Conservation (phyloP, 352 stramenopile genomes). For the Phytophthora pinifolia region DNA sequence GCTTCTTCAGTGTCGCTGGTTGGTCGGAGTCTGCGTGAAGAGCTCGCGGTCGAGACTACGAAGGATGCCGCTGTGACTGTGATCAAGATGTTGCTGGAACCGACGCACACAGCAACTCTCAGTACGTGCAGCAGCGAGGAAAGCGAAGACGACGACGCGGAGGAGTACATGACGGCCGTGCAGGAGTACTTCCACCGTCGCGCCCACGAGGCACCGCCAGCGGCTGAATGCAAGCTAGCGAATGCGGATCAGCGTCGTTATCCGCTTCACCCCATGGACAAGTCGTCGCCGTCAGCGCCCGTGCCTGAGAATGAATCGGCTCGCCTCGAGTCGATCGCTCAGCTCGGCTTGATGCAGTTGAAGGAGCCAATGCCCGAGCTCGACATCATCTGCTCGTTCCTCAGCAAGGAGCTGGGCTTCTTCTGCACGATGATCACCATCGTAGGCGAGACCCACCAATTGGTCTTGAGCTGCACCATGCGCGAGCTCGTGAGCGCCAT, state of each 20-base stretch:
- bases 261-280: constrained; percentile 30
- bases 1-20: neutral
- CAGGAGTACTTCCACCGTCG: constrained; percentile 36
- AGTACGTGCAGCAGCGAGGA: constrained; percentile 1
- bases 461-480: constrained; percentile 50
- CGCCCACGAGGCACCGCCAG: constrained; percentile 17
- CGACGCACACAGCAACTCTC: neutral
- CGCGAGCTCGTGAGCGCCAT: constrained; percentile 27
- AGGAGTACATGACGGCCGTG: constrained; percentile 36
- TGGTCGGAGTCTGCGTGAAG: neutral
- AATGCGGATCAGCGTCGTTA: constrained; percentile 45
- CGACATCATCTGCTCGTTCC: constrained; percentile 60
- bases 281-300: constrained; percentile 21
- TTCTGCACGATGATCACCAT: constrained; percentile 62
- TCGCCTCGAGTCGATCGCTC: constrained; percentile 43
- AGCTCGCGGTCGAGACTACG: neutral
- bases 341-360: constrained; percentile 45
- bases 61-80: constrained; percentile 26
- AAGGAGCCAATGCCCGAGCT: constrained; percentile 41
- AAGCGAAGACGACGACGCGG: constrained; percentile 8
- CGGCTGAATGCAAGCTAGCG: constrained; percentile 37
- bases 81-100: constrained; percentile 36
- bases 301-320: constrained; percentile 42
- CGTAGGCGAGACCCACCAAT: constrained; percentile 44
- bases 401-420: constrained; percentile 48